Evolutionary conservation across 2,329 filamentous ascomycete genomes (phyloP), one percentile per base, ranked within the genome.

Genomic region (Dothidotthia symphoricarpi): DNA sequence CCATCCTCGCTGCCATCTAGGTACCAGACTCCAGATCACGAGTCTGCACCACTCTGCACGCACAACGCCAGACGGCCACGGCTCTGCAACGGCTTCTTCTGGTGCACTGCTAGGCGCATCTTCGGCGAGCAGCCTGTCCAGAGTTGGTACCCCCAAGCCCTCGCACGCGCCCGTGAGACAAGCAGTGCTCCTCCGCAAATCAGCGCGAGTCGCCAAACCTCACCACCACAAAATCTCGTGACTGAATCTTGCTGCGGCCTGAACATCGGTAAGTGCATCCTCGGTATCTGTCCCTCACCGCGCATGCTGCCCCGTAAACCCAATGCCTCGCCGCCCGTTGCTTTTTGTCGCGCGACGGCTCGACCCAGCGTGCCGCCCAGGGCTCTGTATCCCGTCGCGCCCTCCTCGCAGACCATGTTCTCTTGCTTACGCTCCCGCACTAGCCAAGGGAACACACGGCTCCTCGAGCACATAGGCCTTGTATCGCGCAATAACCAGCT

Each of bases 171-270:
- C 43, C 28, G 39, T 46, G 39, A 53, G 48, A 51, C 55, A 50
- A 44, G 36, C 44, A 43, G 45, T 41, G 30, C 35, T 41, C 42
- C 34, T 41, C 43, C 35, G 37, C 52, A 46, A 54, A 46, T 55
- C 51, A 55, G 43, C 49, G 51, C 51, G 46, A 50, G 45, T 49
- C 47, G 39, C 47, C n/a, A 31, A 47, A 43, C 45, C 46, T 51
- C 52, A 56, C 47, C 49, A 57, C 55, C 51, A 45, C 39, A 49
- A 49, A 56, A 61, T 59, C 61, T 59, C 62, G 62, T 65, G 63
- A 66, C 59, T 51, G 43, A 41, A 34, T 22, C 43, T 46, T 31
- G 42, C 59, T 63, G 63, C 62, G 60, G 58, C 47, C 58, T 44
- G 39, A 42, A 41, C 51, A 53, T 61, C 54, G 53, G 62, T 66